These are phyloP conservation scores for Trichoderma orchidacearum DNA, from an alignment of 495 filamentous ascomycete genomes.

Conservation along the genomic window DNA sequence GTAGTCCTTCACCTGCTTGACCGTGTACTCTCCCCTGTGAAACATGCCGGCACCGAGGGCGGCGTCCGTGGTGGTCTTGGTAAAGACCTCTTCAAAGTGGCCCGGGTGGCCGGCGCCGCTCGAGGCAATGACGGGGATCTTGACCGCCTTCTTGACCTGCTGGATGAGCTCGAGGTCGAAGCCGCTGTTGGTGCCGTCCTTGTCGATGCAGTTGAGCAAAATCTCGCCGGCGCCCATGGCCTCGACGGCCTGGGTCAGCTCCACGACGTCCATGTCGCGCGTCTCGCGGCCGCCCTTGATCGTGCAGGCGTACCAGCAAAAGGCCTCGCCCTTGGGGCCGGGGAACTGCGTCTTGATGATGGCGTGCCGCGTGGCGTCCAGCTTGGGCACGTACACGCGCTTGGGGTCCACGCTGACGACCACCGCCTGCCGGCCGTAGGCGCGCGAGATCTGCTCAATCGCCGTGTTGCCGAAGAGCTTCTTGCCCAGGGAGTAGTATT, in stretches of 20 bases:
- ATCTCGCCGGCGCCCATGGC: slow-evolving; percentile 95
- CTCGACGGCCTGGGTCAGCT: slow-evolving; percentile 80
- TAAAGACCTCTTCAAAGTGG: slow-evolving; percentile 88
- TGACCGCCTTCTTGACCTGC: slow-evolving; percentile 69
- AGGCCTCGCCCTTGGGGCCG: slow-evolving; percentile 63
- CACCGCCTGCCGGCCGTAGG: slow-evolving; percentile 94
- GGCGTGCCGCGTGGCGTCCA: slow-evolving; percentile 61
- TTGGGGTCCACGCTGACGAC: slow-evolving; percentile 93
- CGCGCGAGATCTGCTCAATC: slow-evolving; percentile 84
- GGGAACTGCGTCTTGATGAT: slow-evolving; percentile 57
- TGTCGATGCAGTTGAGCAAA: slow-evolving; percentile 92
- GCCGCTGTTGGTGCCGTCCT: slow-evolving; percentile 86
- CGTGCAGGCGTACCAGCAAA: slow-evolving; percentile 97
- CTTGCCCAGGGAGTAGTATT: slow-evolving; percentile 59
- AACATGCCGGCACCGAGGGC: slow-evolving; percentile 96
- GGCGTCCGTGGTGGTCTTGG: slow-evolving; percentile 73
- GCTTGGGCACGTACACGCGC: slow-evolving; percentile 67
- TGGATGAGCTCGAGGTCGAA: slow-evolving; percentile 89
- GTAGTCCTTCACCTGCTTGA: slow-evolving; percentile 83
- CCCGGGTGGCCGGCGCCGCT: slow-evolving; percentile 82
- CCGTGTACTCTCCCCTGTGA: slow-evolving; percentile 88
- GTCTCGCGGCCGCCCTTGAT: slow-evolving; percentile 90
- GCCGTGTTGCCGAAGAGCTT: slow-evolving; percentile 67
- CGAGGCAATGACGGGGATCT: slow-evolving; percentile 90
- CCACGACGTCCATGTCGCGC: slow-evolving; percentile 76